Base-by-base conservation (phyloP, 2,329 filamentous ascomycete species). In the Iodosphaeria phyllophila region DNA sequence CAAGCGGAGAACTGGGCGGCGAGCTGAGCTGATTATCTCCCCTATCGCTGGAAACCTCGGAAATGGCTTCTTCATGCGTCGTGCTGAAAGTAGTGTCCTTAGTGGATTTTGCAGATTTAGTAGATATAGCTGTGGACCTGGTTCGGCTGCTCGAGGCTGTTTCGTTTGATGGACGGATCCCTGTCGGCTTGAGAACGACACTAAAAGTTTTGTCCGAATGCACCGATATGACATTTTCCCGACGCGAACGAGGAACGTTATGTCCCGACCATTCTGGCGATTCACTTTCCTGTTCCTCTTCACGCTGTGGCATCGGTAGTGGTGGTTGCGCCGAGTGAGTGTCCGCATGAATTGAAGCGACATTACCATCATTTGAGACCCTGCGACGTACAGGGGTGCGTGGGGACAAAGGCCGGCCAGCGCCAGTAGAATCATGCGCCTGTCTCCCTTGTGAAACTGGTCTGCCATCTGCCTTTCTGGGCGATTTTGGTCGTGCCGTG, bases 181-280 rank as follows among this genome's bases (percentile, higher is more conserved):
- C 26, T 32, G 38, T 31, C 20, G 39, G 31, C 21, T 44, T 48
- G 15, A 49, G 40, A 14, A 58, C 43, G 18, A 69, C 43, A 10
- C 62, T 64, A 35, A 71, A 70, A 4, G 64, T 70, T 44, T 66
- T 66, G 42, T 70, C 60, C 5, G 61, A 42, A 35, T 68, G 53
- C 15, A 70, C 46, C 26, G 52, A 54, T 30, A 70, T 55, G 16
- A 56, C 40, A 31, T 55, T 57, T 26, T 47, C 46, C 30, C 54
- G 48, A 22, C 54, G 48, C 9, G 54, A 51, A 23, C 36, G 32
- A 25, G 52, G 41, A 16, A 30, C 16, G 36, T 35, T 23, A 30
- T 21, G 32, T 38, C 32, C 31, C 20, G 33, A 29, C 38, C 34
- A 26, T 37, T 33, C 28, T 37, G 33, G 28, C 31, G 31, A 10